Percentiles rank a stretch among this genome's conserved stretches.
phyloP scores from a whole-genome alignment of 129 eudicot species.

The Ambrosia artemisiifolia region DNA sequence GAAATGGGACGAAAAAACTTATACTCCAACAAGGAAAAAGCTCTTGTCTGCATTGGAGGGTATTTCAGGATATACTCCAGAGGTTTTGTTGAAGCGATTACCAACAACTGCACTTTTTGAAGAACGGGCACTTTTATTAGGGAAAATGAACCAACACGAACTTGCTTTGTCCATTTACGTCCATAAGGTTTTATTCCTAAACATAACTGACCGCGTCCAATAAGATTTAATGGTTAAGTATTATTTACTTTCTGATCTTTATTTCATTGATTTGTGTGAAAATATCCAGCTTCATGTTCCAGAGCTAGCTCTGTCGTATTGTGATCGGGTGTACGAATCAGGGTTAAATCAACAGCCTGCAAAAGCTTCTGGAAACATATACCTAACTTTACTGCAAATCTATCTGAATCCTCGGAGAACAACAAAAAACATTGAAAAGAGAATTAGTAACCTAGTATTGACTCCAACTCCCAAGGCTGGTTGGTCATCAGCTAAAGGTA shows the following conservation, averaged over 20 bases:
- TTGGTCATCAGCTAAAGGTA: conserved; percentile 48
- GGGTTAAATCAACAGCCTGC: conserved; percentile 61
- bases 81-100: conserved; percentile 71
- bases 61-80: conserved; percentile 89
- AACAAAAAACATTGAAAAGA: conserved; percentile 64
- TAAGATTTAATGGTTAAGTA: background rate
- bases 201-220: background rate
- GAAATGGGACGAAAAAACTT: conserved; percentile 86
- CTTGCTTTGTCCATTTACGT: conserved; percentile 94
- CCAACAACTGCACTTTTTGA: conserved; percentile 81
- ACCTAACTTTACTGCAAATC: conserved; percentile 81
- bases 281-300: conserved; percentile 78
- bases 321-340: conserved; percentile 83
- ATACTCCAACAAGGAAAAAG: conserved; percentile 80
- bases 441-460: conserved; percentile 61
- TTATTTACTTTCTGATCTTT: background rate
- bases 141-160: conserved; percentile 97
- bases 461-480: conserved; percentile 54
- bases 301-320: conserved; percentile 79
- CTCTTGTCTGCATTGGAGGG: conserved; percentile 87
- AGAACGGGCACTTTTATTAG: conserved; percentile 86
- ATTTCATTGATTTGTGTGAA: conserved; percentile 1
- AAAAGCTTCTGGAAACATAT: conserved; percentile 67
- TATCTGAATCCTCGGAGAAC: conserved; percentile 84
- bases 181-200: conserved; percentile 65